Base-by-base conservation (phyloP, 805 yeast genomes). In the Torulaspora franciscae region DNA sequence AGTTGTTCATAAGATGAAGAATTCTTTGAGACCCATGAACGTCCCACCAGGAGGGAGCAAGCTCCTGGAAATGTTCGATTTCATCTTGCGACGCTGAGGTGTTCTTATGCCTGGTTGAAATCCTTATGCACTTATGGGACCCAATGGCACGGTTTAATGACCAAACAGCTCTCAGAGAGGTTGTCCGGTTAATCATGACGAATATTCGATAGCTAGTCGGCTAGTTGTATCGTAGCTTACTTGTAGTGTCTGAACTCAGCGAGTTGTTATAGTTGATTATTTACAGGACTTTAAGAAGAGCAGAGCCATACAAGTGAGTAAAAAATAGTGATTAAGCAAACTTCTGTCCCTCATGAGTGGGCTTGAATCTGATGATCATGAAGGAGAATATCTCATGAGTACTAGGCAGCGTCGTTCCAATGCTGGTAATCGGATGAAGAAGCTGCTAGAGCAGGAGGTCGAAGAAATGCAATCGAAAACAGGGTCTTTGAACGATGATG, bases 1-100 rank as follows among this genome's bases (percentile, higher is more conserved):
- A 71, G 40, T 87, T 70, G 62, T 93, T 93, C 99, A 93, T 91
- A 67, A 89, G 85, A 67, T 93, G 98, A 34, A 93, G 74, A 44
- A 93, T 86, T 32, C 99, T 71, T 62, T 93, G 98, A 1, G 97
- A 84, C 0, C 99, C 99, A 51, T 81, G 68, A 10, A 85, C 80
- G 56, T 93, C 96, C 99, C 99, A 93, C 99, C 99, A 93, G n/a
- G 87, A 67, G n/a, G 83, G 72, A 1, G 99, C 99, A 36, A 93
- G 71, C 27, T 82, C 78, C 55, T 85, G 80, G 66, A 93, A 93
- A 65, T 93, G 98, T 7, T 75, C 66, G 63, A 82, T 72, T 61
- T 91, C 98, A 5, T 80, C 79, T 6, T 67, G 68, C 2, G 66
- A 56, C 7, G 62, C 48, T 28, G 45, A 36, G 4, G 52, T 48